phyloP scores from a whole-genome alignment of 2,329 filamentous ascomycete species.

The Dothistroma pini region DNA sequence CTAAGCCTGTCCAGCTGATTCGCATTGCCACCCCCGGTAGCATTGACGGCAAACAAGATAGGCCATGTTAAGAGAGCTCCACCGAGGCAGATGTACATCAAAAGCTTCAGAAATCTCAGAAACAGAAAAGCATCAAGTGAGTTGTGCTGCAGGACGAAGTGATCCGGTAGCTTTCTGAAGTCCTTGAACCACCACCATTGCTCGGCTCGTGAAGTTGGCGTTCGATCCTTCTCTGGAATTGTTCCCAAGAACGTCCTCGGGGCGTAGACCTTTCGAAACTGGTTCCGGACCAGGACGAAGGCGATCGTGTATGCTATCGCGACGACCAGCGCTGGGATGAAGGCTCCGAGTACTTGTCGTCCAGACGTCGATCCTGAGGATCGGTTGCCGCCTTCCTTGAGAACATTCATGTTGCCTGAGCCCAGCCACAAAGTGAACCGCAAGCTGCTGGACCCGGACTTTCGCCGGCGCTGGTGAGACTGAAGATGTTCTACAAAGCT shows the following conservation, averaged over 20 bases:
- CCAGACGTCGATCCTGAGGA: constrained; percentile 29
- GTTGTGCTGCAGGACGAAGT: constrained; percentile 46
- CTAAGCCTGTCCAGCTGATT: constrained; percentile 33
- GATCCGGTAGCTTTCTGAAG: constrained; percentile 43
- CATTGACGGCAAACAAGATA: constrained; percentile 47
- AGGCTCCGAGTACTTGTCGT: constrained; percentile 31
- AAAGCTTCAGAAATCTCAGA: constrained; percentile 46
- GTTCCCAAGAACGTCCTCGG: constrained; percentile 34
- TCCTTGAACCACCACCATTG: constrained; percentile 47
- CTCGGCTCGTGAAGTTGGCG: constrained; percentile 25
- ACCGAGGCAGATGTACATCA: constrained; percentile 41
- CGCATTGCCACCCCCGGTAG: constrained; percentile 36
- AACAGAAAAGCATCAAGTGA: constrained; percentile 50
- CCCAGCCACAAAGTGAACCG: background rate
- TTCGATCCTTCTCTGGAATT: constrained; percentile 33
- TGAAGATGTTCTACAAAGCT: background rate
- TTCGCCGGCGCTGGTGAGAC: background rate
- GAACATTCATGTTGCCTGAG: constrained; percentile 8
- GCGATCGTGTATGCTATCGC: constrained; percentile 30
- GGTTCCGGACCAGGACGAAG: constrained; percentile 31
- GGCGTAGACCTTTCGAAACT: constrained; percentile 32
- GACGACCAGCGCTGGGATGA: constrained; percentile 32
- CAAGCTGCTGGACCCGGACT: background rate
- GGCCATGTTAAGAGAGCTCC: constrained; percentile 46
- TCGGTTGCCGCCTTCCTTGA: constrained; percentile 27